phyloP scores from a whole-genome alignment of 805 yeast genomes.

The Saccharomycopsis sp. region DNA sequence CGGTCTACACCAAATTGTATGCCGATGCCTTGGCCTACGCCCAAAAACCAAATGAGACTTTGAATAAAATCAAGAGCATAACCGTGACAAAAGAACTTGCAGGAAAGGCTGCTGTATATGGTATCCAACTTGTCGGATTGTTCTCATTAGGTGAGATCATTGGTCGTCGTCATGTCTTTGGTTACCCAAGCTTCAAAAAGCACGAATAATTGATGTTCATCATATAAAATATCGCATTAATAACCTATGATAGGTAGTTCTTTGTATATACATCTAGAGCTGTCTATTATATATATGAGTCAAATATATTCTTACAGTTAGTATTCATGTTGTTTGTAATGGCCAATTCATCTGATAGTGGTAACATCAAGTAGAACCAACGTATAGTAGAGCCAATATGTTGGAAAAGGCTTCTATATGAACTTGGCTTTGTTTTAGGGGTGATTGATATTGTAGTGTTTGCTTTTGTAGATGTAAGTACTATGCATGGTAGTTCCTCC shows the following conservation, averaged over 20 bases:
- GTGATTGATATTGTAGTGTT: too few species aligned
- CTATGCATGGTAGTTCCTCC: too few species aligned
- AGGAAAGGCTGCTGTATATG: constrained; percentile 65
- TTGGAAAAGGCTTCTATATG: too few species aligned
- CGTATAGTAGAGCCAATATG: too few species aligned
- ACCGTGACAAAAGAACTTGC: constrained; percentile 47
- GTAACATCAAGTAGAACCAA: too few species aligned
- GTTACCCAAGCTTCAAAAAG: constrained; percentile 55
- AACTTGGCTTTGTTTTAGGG: too few species aligned
- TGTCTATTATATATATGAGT: not conserved
- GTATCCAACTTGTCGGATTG: constrained; percentile 80
- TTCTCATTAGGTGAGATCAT: constrained; percentile 93
- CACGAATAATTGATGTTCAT: not conserved
- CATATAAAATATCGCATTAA: not conserved
- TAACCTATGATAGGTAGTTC: not conserved
- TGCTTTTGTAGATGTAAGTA: too few species aligned
- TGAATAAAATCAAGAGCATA: constrained; percentile 40
- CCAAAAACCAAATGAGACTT: constrained; percentile 55
- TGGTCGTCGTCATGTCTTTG: constrained; percentile 91
- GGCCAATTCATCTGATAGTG: too few species aligned
- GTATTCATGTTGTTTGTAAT: not conserved
- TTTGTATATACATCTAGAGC: not conserved
- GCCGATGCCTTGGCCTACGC: constrained; percentile 37
- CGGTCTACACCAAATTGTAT: constrained; percentile 56
- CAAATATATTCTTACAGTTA: not conserved